Evolutionary conservation across 2,329 filamentous ascomycete species (phyloP).

Genomic region (Sporothrix variecibatus): DNA sequence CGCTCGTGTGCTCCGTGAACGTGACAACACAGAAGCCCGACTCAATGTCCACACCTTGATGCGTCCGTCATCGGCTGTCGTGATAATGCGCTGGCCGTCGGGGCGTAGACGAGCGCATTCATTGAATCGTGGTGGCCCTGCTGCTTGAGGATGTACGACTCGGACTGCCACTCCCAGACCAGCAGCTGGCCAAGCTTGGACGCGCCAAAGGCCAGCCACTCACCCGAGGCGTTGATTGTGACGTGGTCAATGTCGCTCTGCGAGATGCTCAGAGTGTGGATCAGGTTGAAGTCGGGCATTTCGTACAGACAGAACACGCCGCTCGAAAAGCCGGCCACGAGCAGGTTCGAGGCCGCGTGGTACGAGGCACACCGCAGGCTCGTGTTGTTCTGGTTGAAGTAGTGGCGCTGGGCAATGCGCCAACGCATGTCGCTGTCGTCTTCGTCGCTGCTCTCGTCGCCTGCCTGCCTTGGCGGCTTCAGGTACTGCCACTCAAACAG

Average conservation of each 20-base stretch:
- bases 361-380: slow-evolving; percentile 89
- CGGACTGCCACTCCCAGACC: slow-evolving; percentile 99
- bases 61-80: slow-evolving; percentile 93
- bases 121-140: slow-evolving; percentile 96
- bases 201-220: slow-evolving; percentile 96
- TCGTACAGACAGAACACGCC: slow-evolving; percentile 94
- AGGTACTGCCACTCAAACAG: slow-evolving; percentile 92
- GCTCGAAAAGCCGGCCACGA: slow-evolving; percentile 96
- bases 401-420: slow-evolving; percentile 89
- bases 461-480: slow-evolving; percentile 48
- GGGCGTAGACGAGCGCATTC: slow-evolving; percentile 90
- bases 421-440: slow-evolving; percentile 73
- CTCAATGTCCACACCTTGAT: slow-evolving; percentile 96
- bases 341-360: slow-evolving; percentile 80
- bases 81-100: slow-evolving; percentile 89
- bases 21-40: slow-evolving; percentile 98
- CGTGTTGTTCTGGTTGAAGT: slow-evolving; percentile 88
- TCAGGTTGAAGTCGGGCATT: slow-evolving; percentile 91
- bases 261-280: slow-evolving; percentile 90
- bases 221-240: slow-evolving; percentile 88
- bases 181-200: slow-evolving; percentile 94
- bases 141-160: slow-evolving; percentile 97
- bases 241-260: slow-evolving; percentile 96
- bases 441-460: slow-evolving; percentile 53
- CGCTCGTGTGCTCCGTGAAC: slow-evolving; percentile 94